Conservation (phyloP, 1,284 basidiomycete genomes). For the Volvariella surrecta region DNA sequence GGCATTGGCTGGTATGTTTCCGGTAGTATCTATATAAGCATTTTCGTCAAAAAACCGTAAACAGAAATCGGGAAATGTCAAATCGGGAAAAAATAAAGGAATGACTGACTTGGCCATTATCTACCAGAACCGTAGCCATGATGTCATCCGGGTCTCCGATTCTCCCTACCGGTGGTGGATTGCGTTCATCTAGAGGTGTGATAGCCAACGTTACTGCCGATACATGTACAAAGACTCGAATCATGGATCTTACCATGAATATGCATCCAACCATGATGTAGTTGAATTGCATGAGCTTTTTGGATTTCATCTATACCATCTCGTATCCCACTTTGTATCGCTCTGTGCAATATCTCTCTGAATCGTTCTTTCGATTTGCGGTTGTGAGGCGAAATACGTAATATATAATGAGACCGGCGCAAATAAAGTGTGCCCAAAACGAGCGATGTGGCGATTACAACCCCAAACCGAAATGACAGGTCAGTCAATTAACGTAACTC, state of each 20-base stretch:
- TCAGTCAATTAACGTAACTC: too few species aligned
- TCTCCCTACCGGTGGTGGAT: conserved; percentile 59
- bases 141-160: conserved; percentile 79
- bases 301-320: conserved; percentile 59
- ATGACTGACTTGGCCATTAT: conserved; percentile 50
- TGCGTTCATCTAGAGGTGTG: conserved; percentile 47
- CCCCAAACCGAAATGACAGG: too few species aligned
- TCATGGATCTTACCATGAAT: conserved; percentile 49
- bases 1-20: conserved; percentile 78
- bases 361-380: conserved; percentile 24
- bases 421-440: too few species aligned
- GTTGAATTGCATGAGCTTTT: conserved; percentile 53
- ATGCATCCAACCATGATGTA: conserved; percentile 75
- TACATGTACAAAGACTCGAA: conserved; percentile 5
- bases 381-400: too few species aligned
- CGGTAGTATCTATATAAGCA: conserved; percentile 40
- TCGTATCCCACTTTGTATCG: conserved; percentile 41
- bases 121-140: conserved; percentile 62
- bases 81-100: conserved; percentile 2
- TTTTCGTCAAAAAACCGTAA: too few species aligned
- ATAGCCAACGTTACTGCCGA: neutral
- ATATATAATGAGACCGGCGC: too few species aligned
- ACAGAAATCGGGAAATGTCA: conserved; percentile 2
- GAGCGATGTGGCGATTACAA: too few species aligned
- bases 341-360: conserved; percentile 47